Conservation (phyloP, 768 basidiomycete species). For the Suillus ampliporus region DNA sequence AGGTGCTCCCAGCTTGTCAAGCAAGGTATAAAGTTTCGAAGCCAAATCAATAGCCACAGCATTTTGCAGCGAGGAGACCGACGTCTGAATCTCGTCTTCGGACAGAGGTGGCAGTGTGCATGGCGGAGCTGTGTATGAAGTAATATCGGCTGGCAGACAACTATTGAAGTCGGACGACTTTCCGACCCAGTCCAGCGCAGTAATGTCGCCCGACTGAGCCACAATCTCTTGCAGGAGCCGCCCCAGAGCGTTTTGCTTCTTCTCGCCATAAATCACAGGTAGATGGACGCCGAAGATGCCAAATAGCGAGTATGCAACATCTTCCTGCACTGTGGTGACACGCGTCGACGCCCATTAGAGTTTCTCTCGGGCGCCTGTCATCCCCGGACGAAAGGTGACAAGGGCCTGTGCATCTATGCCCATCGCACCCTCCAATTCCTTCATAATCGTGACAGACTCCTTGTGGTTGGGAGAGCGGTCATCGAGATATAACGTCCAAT, state of each 20-base stretch:
- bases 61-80: background rate
- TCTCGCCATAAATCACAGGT: background rate
- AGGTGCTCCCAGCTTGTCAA: background rate
- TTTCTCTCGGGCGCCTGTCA: background rate
- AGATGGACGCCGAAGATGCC: background rate
- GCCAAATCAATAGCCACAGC: background rate
- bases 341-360: background rate
- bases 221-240: background rate
- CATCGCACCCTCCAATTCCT: background rate
- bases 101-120: background rate
- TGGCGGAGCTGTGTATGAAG: background rate
- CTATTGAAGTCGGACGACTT: background rate
- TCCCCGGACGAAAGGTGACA: background rate
- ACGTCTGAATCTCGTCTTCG: background rate
- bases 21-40: background rate
- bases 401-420: background rate
- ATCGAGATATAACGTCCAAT: background rate
- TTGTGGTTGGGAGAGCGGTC: background rate
- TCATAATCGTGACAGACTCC: background rate
- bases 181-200: background rate
- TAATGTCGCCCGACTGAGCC: background rate
- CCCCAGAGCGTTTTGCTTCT: background rate
- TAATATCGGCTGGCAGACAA: background rate
- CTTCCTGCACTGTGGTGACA: background rate
- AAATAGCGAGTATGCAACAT: background rate